Percentiles rank a stretch among this genome's conserved stretches.
These are phyloP conservation scores for Zymoseptoria ardabiliae DNA, from an alignment of 2,329 filamentous ascomycete genomes.

Conservation along the genomic window DNA sequence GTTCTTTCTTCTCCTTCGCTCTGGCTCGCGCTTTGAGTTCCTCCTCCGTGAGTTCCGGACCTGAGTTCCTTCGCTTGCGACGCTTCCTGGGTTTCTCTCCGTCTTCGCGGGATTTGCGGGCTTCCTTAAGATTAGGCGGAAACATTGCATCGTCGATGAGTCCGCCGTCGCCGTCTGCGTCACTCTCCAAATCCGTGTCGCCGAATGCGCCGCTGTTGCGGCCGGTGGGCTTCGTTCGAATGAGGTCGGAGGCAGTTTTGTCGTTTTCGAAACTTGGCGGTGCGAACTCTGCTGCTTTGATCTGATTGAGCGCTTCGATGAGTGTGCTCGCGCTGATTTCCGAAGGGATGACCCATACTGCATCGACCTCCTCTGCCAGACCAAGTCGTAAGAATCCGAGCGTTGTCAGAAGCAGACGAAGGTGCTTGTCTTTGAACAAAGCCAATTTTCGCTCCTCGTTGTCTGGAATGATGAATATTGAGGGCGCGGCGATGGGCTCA, in stretches of 20 bases:
- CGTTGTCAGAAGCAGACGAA: constrained; percentile 76
- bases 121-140: constrained; percentile 26
- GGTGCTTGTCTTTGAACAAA: constrained; percentile 82
- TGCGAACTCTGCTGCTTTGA: constrained; percentile 70
- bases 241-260: constrained; percentile 64
- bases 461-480: constrained; percentile 54
- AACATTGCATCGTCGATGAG: constrained; percentile 24
- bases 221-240: constrained; percentile 61
- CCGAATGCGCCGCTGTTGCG: constrained; percentile 49
- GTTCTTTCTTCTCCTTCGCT: constrained; percentile 58
- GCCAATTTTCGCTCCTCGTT: constrained; percentile 60
- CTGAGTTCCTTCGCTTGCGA: constrained; percentile 44
- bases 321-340: constrained; percentile 58
- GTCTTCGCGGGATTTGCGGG: constrained; percentile 13
- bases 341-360: constrained; percentile 70
- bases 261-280: constrained; percentile 73
- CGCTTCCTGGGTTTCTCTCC: constrained; percentile 50
- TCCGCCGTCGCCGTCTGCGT: constrained; percentile 20
- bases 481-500: constrained; percentile 37
- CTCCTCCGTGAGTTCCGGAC: constrained; percentile 55
- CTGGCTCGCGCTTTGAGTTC: constrained; percentile 52
- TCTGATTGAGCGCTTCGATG: constrained; percentile 60
- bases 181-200: constrained; percentile 48
- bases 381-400: constrained; percentile 61
- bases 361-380: constrained; percentile 64